Conservation (phyloP, 1,139 yeast genomes). For the Groenewaldozyma sp. region DNA sequence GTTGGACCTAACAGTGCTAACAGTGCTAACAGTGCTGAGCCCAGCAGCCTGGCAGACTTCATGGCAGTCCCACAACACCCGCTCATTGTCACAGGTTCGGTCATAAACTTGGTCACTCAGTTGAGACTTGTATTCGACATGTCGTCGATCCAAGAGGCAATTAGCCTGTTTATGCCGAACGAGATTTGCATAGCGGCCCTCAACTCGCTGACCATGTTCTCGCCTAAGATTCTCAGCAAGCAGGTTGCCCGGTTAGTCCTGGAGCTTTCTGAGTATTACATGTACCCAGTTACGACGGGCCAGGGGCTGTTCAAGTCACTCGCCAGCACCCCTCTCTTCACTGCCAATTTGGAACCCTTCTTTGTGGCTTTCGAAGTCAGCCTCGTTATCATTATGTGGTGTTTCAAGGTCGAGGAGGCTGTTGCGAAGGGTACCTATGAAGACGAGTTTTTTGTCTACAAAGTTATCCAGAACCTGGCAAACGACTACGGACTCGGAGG, state of each 20-base stretch:
- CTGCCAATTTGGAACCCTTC: conserved; percentile 19
- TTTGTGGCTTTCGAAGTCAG: conserved; percentile 23
- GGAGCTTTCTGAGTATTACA: conserved; percentile 22
- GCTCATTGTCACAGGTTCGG: conserved; percentile 15
- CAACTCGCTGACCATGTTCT: conserved; percentile 10
- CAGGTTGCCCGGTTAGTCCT: conserved; percentile 17
- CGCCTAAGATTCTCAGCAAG: conserved; percentile 15
- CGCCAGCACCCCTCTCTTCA: conserved; percentile 17
- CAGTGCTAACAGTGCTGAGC: too few species aligned
- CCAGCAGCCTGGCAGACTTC: too few species aligned
- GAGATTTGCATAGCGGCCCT: conserved; percentile 21
- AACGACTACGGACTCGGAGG: not conserved
- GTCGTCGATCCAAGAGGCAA: conserved; percentile 16
- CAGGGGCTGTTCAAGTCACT: conserved; percentile 16
- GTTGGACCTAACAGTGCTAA: not conserved
- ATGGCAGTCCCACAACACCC: conserved; percentile 19
- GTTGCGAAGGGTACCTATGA: conserved; percentile 1
- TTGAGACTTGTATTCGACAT: conserved; percentile 21
- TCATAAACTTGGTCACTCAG: conserved; percentile 17
- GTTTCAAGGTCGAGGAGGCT: conserved; percentile 22
- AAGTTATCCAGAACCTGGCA: not conserved
- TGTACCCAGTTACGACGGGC: conserved; percentile 19
- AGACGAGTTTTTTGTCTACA: not conserved
- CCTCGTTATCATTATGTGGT: conserved; percentile 26
- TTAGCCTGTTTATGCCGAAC: conserved; percentile 22